Percentiles rank a stretch among this genome's conserved stretches.
Evolutionary conservation across 495 filamentous ascomycete species (phyloP).

Genomic region (Xylaria sp.): DNA sequence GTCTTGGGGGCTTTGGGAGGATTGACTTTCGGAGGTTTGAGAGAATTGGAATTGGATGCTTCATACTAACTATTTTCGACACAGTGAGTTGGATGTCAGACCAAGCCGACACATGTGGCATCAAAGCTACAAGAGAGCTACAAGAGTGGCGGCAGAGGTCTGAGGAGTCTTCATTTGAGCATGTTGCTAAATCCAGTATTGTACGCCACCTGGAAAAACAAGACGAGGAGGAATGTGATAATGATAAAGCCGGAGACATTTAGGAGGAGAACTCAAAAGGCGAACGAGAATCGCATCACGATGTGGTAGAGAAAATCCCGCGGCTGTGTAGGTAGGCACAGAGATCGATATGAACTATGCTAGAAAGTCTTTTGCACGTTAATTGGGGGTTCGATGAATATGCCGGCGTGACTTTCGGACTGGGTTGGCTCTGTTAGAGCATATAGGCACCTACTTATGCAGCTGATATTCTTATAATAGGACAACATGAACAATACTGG

Average conservation of each 20-base stretch:
- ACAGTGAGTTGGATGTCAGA: constrained; percentile 26
- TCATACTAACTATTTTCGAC: not conserved
- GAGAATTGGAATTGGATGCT: not conserved
- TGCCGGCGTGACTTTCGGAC: not conserved
- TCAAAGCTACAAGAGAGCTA: constrained; percentile 20
- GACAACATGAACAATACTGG: not conserved
- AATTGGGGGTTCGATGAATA: not conserved
- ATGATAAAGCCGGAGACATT: not conserved
- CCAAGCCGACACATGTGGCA: constrained; percentile 24
- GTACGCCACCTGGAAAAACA: not conserved
- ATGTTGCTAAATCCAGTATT: not conserved
- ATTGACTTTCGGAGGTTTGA: not conserved
- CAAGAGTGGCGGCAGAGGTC: constrained; percentile 22
- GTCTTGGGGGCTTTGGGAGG: not conserved
- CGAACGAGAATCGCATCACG: not conserved
- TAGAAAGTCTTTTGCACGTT: not conserved
- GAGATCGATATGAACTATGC: not conserved
- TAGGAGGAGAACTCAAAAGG: not conserved
- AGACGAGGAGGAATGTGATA: not conserved
- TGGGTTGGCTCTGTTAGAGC: not conserved
- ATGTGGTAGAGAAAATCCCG: not conserved
- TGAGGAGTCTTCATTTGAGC: not conserved
- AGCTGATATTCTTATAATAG: not conserved
- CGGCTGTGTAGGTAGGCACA: not conserved
- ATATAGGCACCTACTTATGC: not conserved